Evolutionary conservation across 176 grass and related monocot species (phyloP), one percentile per base, ranked within the genome.

Genomic region (Ampelocalamus luodianensis): DNA sequence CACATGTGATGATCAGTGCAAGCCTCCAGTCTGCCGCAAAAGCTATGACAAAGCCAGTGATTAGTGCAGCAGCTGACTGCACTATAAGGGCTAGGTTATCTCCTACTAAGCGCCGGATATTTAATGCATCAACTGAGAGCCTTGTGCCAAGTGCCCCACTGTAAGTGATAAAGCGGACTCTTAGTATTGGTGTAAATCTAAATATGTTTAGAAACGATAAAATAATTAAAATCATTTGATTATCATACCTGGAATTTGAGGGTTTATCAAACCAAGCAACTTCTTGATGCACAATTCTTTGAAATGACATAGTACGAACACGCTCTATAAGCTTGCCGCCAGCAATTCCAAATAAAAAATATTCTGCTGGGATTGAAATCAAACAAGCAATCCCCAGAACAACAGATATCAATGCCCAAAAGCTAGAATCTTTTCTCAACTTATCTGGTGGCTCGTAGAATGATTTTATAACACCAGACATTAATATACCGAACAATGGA

Each of bases 91-190:
- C 92, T 65, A 97, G 81, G 70, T 83, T 93, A 71, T 94, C 95
- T 87, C 95, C 95, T 65, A 84, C 88, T 50, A 97, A 81, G 70
- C 89, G 76, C 22, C 95, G 92, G 27, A 97, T 84, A 85, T 87
- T 94, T 65, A 90, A 74, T 34, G 92, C 95, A 72, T 94, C 95
- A 61, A 94, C 86, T 1, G 95, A 97, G 18, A 97, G 89, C 87
- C 84, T 89, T 53, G 95, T 91, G 75, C 92, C 95, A 81, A 97
- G 93, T 84, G 85, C 80, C 29, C 95, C 95, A 66, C 95, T 97
- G 68, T 67, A 82, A 83, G 11, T 16, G 22, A 83, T 72, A 72
- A 89, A 49, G 18, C 38, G 17, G 15, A 37, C 20, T 77, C 7
- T 74, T 55, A 77, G 34, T 10, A 22, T 58, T 27, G 0, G 5